Conservation (phyloP, 169 alveolate genomes). For the Plasmodium adleri region DNA sequence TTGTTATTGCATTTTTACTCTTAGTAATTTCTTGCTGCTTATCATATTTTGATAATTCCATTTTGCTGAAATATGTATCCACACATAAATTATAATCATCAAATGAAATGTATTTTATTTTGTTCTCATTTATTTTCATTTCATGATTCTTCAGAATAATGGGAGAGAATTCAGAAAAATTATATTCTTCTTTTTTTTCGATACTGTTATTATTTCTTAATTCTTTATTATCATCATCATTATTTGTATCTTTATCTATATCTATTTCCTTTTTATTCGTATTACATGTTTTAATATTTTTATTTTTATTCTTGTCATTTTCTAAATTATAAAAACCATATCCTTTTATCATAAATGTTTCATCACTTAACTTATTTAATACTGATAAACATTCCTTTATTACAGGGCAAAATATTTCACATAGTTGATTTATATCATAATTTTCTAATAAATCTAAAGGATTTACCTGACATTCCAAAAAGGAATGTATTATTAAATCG, state of each 20-base stretch:
- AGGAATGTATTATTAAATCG: constrained; percentile 56
- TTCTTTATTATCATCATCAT: neutral
- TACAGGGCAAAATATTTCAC: constrained; percentile 24
- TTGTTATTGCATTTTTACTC: constrained; percentile 76
- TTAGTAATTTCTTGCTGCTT: constrained; percentile 71
- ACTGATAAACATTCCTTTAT: constrained; percentile 37
- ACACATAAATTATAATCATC: constrained; percentile 59
- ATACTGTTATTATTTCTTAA: neutral
- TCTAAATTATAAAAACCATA: constrained; percentile 38
- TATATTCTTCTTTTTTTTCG: constrained; percentile 18
- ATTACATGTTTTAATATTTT: neutral
- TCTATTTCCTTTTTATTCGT: neutral
- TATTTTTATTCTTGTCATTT: constrained; percentile 12
- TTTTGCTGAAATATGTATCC: constrained; percentile 62
- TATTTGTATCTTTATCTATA: neutral
- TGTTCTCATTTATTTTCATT: constrained; percentile 31
- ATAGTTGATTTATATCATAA: constrained; percentile 7
- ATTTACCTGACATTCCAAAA: constrained; percentile 25
- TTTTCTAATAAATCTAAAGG: constrained; percentile 31
- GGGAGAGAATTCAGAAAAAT: constrained; percentile 43
- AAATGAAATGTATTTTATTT: constrained; percentile 33
- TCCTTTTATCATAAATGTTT: constrained; percentile 19
- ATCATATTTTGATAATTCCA: constrained; percentile 69
- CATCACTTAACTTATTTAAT: constrained; percentile 40
- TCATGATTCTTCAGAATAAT: constrained; percentile 31